A percentile compares a stretch with the other conserved stretches of the same genome.
phyloP scores from a whole-genome alignment of 2,329 filamentous ascomycete species.

The Rutstroemia sp. region DNA sequence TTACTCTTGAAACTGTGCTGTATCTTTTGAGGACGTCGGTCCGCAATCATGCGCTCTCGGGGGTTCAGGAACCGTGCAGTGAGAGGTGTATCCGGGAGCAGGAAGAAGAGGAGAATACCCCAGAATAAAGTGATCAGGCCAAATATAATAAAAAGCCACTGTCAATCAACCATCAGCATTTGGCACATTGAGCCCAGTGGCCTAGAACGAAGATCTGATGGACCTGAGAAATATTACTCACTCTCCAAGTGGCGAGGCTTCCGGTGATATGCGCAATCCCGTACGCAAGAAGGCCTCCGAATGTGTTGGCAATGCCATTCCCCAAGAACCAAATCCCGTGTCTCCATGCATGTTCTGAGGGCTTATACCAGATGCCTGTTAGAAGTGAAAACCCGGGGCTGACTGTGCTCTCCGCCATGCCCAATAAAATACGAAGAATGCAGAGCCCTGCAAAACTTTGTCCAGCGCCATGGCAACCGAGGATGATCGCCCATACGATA shows the following conservation, averaged over 20 bases:
- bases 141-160: conserved; percentile 17
- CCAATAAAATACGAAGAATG: conserved; percentile 24
- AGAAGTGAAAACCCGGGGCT: conserved; percentile 30
- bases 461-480: conserved; percentile 9
- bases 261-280: conserved; percentile 24
- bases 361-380: conserved; percentile 28
- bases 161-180: background rate
- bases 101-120: conserved; percentile 34
- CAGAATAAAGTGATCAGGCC: conserved; percentile 23
- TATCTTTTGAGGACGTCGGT: conserved; percentile 8
- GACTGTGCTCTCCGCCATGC: conserved; percentile 22
- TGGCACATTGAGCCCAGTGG: background rate
- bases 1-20: conserved; percentile 24
- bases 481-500: conserved; percentile 54
- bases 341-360: conserved; percentile 9
- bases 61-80: conserved; percentile 27
- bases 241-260: conserved; percentile 17
- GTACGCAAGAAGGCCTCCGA: conserved; percentile 30
- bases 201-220: background rate
- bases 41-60: conserved; percentile 3
- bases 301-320: conserved; percentile 28
- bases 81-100: conserved; percentile 43
- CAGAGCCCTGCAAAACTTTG: conserved; percentile 18
- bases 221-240: background rate
- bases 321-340: conserved; percentile 9